Conservation (phyloP, 1,139 yeast genomes). For the Protomyces macrosporus region DNA sequence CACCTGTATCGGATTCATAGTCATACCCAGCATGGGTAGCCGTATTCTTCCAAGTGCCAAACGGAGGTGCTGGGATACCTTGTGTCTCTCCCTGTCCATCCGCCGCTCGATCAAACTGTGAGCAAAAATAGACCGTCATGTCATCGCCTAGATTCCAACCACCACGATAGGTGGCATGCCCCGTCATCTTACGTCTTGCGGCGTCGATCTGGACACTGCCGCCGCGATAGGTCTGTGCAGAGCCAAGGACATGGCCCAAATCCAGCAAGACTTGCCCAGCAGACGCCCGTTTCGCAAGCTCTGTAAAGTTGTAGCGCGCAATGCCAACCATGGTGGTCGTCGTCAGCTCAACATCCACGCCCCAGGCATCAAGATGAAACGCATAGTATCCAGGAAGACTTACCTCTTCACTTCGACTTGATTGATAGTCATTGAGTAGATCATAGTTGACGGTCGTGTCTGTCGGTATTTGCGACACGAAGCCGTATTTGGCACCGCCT, state of each 20-base stretch:
- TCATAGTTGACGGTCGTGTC: conserved; percentile 18
- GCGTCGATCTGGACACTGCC: conserved; percentile 7
- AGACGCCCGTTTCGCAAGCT: not conserved
- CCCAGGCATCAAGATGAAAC: conserved; percentile 20
- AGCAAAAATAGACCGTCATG: conserved; percentile 18
- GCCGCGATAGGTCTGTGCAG: conserved; percentile 23
- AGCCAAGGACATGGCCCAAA: conserved; percentile 22
- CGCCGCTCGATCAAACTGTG: conserved; percentile 15
- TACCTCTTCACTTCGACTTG: conserved; percentile 4
- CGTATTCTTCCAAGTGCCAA: conserved; percentile 21
- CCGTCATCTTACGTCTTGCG: not conserved
- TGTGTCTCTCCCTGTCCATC: conserved; percentile 23
- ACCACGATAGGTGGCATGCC: conserved; percentile 20
- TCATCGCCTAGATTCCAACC: conserved; percentile 22
- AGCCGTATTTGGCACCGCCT: conserved; percentile 21
- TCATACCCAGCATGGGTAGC: conserved; percentile 22
- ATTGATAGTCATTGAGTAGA: conserved; percentile 5
- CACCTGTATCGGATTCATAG: conserved; percentile 18
- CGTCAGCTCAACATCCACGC: conserved; percentile 10
- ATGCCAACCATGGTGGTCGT: conserved; percentile 19
- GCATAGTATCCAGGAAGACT: conserved; percentile 19
- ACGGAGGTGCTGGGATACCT: conserved; percentile 19
- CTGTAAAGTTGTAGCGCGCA: conserved; percentile 4
- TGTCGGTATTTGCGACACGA: conserved; percentile 16
- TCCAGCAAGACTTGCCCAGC: conserved; percentile 19